Conservation (phyloP, 2,329 filamentous ascomycete genomes). For the Ophiostoma triangulosporum region DNA sequence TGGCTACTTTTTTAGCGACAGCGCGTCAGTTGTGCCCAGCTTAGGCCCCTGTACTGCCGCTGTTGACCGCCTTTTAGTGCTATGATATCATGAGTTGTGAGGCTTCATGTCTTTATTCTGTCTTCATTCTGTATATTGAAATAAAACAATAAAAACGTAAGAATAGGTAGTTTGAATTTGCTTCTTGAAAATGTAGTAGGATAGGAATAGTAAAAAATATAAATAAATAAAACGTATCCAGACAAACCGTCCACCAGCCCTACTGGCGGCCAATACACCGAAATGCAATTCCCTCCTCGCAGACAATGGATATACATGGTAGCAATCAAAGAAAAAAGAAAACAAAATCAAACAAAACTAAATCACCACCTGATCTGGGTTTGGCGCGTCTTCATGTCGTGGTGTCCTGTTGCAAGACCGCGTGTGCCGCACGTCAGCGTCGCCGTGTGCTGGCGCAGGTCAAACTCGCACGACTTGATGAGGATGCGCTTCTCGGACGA, state of each 20-base stretch:
- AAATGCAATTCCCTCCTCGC: no score
- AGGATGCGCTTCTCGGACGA: constrained; percentile 43
- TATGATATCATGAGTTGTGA: neutral
- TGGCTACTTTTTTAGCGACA: neutral
- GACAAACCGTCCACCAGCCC: no score
- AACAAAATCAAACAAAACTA: neutral
- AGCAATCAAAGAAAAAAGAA: neutral
- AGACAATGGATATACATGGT: neutral
- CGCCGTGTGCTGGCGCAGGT: constrained; percentile 37
- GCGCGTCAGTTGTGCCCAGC: neutral
- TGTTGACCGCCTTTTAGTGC: neutral
- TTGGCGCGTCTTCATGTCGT: constrained; percentile 33
- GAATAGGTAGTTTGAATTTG: no score
- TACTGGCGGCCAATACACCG: no score
- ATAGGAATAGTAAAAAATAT: no score
- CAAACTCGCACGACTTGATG: constrained; percentile 42
- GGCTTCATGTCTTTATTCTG: no score
- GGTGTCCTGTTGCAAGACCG: constrained; percentile 31
- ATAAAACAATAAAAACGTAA: no score
- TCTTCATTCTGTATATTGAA: no score
- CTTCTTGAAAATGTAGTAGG: no score
- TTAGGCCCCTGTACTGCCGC: neutral
- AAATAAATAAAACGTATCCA: no score
- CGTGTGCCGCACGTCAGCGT: constrained; percentile 40
- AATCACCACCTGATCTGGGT: constrained; percentile 34